Evolutionary conservation across 2,329 filamentous ascomycete species (phyloP), one percentile per base, ranked within the genome.

Genomic region (Cladosporium sphaerospermum): DNA sequence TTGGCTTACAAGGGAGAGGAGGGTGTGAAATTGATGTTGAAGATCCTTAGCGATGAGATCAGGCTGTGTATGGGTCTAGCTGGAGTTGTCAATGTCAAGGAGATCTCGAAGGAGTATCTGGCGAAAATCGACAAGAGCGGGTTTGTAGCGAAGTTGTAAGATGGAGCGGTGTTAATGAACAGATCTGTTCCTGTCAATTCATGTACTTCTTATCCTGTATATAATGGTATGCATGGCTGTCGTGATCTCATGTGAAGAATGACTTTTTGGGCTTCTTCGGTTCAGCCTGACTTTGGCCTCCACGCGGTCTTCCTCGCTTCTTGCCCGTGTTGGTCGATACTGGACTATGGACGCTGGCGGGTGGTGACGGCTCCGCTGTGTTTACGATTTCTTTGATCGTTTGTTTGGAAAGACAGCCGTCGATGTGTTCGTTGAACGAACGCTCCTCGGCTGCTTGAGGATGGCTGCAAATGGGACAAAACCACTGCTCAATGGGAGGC

Each of bases 361-460:
- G 16, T 4, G 39, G 47, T 9, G 37, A 43, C 11, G 50, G 50
- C 28, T 53, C 50, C 23, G 28, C 33, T 2, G 50, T 53, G 14
- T 45, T 32, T 18, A 93, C 84, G 0, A 83, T 86, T 62, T 96
- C 89, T 43, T 85, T 85, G 62, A 99, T 97, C 0, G 89, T 88
- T 64, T 88, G 83, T 52, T 85, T 79, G 0, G 91, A 96, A 1
- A 99, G 78, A 67, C 93, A 99, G 8, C 87, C 80, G 67, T 99
- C 93, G 48, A 99, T 90, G 64, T 99, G 93, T 53, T 86, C 82
- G 61, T 99, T 99, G 71, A 97, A 95, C 0, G 73, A 74, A 43
- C 78, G 78, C 66, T 96, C 89, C 46, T 92, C 79, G 0, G 89
- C 81, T 0, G 75, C 64, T 64, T 96, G 91, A 0, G 88, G 84